These are phyloP conservation scores for Xylaria sp. DNA, from an alignment of 495 filamentous ascomycete species.

Conservation along the genomic window DNA sequence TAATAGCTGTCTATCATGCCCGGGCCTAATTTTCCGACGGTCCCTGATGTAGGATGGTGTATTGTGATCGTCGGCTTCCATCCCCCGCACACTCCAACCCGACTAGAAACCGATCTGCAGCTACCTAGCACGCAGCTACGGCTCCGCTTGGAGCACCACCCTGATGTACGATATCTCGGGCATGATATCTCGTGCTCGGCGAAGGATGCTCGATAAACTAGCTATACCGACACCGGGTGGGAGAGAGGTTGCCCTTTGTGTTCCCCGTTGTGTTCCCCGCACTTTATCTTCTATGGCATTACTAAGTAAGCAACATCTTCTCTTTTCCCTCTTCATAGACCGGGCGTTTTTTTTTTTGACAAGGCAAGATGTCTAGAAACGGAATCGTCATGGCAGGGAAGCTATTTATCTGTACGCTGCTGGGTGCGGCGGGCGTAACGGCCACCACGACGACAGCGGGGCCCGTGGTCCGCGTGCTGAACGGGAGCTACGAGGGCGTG, in stretches of 20 bases:
- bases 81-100: conserved; percentile 4
- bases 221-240: neutral
- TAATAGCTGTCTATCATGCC: neutral
- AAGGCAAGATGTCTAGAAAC: neutral
- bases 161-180: neutral
- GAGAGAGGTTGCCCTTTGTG: too few species aligned
- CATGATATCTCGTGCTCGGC: neutral
- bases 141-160: conserved; percentile 1
- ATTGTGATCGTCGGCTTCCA: conserved; percentile 2
- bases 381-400: neutral
- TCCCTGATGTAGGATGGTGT: neutral
- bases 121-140: neutral
- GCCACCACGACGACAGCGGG: neutral
- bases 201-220: neutral
- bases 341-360: too few species aligned
- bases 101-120: conserved; percentile 10
- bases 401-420: neutral
- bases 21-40: neutral
- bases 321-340: neutral
- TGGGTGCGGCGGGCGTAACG: neutral
- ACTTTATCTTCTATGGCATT: neutral
- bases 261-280: conserved; percentile 4
- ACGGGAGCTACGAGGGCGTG: conserved; percentile 47
- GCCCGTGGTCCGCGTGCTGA: conserved; percentile 36
- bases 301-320: neutral